Conservation (phyloP, 257 asterid species). For the Solanum bulbocastanum region DNA sequence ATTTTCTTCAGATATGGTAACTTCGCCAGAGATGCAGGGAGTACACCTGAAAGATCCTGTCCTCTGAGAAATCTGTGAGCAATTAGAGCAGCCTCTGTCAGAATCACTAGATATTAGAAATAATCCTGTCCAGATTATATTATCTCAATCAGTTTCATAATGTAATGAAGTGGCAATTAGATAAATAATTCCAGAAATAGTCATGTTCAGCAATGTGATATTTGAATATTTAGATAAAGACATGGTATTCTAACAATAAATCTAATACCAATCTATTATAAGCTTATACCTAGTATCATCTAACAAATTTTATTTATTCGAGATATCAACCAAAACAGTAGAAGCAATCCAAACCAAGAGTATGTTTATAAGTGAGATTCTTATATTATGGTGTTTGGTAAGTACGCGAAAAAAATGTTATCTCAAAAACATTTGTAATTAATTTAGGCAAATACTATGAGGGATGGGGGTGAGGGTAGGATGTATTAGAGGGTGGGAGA, state of each 20-base stretch:
- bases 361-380: not conserved
- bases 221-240: not conserved
- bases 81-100: not conserved
- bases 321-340: not conserved
- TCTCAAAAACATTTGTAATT: not conserved
- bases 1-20: slow-evolving; percentile 29
- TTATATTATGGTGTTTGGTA: not conserved
- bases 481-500: too few species aligned
- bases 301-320: not conserved
- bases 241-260: not conserved
- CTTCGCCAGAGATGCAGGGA: slow-evolving; percentile 52
- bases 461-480: not conserved
- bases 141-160: not conserved
- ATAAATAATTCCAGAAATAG: not conserved
- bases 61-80: slow-evolving; percentile 31
- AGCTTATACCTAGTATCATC: not conserved
- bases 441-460: not conserved
- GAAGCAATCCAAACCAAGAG: not conserved
- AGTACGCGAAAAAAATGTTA: not conserved
- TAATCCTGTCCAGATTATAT: not conserved
- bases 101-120: not conserved
- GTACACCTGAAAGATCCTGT: slow-evolving; percentile 56
- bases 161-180: not conserved
- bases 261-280: not conserved
- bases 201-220: not conserved